These are phyloP conservation scores for Trichoderma oligosporum DNA, from an alignment of 2,329 filamentous ascomycete species.

Conservation along the genomic window DNA sequence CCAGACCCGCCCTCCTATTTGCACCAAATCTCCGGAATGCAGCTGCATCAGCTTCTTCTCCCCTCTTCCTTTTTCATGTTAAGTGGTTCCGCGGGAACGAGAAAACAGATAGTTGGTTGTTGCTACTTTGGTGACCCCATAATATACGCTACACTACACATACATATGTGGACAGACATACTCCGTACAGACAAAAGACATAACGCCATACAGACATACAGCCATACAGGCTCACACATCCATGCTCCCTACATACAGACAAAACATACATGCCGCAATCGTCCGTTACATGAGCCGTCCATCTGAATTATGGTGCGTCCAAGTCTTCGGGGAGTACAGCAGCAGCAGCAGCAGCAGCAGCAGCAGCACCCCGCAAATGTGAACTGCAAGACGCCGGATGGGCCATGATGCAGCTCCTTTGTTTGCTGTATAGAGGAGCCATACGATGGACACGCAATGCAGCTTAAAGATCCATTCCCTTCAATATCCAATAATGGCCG, in stretches of 20 bases:
- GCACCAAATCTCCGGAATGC: slow-evolving; percentile 14
- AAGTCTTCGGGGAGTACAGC: slow-evolving; percentile 4
- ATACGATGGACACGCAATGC: background rate
- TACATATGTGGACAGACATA: background rate
- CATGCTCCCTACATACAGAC: background rate
- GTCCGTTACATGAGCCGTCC: slow-evolving; percentile 13
- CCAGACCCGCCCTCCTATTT: slow-evolving; percentile 12
- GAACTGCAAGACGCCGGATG: slow-evolving; percentile 11
- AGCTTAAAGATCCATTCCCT: background rate
- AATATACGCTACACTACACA: background rate
- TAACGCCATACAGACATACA: background rate
- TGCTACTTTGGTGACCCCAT: background rate
- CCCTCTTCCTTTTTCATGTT: background rate
- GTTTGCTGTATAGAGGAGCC: background rate
- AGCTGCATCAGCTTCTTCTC: slow-evolving; percentile 4
- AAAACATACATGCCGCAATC: slow-evolving; percentile 10
- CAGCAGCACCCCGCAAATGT: slow-evolving; percentile 19
- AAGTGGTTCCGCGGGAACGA: background rate
- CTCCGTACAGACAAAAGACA: too few relatives aligned
- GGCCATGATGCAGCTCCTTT: background rate
- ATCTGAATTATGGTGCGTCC: background rate
- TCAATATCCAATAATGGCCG: slow-evolving; percentile 1
- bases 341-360: slow-evolving; percentile 14
- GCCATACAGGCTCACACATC: background rate
- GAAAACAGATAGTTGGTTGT: slow-evolving; percentile 1